These are phyloP conservation scores for Kwoniella sp. DNA, from an alignment of 768 basidiomycete species.

Conservation along the genomic window DNA sequence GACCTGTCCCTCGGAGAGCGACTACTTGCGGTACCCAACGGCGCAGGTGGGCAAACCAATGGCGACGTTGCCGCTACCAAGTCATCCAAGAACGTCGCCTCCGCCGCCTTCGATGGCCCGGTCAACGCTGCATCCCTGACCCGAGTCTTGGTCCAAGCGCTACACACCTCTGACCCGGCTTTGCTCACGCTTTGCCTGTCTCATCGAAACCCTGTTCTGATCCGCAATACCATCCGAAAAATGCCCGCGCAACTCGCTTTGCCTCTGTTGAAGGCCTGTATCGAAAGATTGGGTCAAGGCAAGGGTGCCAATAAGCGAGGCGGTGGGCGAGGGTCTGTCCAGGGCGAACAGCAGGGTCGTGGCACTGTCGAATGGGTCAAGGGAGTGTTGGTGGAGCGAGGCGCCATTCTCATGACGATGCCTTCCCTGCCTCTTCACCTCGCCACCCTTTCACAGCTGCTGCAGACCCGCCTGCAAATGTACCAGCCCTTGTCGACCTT, in stretches of 20 bases:
- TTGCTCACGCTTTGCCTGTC: conserved; percentile 65
- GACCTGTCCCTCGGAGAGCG: conserved; percentile 90
- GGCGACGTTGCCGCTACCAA: conserved; percentile 46
- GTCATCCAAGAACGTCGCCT: conserved; percentile 36
- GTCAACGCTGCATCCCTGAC: conserved; percentile 79
- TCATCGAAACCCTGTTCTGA: conserved; percentile 73
- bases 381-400: conserved; percentile 76
- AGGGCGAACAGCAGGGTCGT: conserved; percentile 46
- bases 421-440: conserved; percentile 86
- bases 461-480: conserved; percentile 71
- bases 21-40: conserved; percentile 66
- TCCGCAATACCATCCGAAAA: conserved; percentile 78
- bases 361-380: conserved; percentile 54
- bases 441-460: conserved; percentile 69
- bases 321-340: conserved; percentile 65
- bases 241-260: conserved; percentile 83
- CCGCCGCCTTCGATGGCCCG: conserved; percentile 27
- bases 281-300: conserved; percentile 78
- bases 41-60: conserved; percentile 27
- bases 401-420: conserved; percentile 93
- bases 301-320: conserved; percentile 69
- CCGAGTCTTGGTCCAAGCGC: conserved; percentile 87
- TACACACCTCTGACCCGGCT: conserved; percentile 87
- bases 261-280: conserved; percentile 77
- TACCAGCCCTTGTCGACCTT: conserved; percentile 80